Conservation (phyloP, 2,329 filamentous ascomycete species). For the Dactylonectria estremocensis region DNA sequence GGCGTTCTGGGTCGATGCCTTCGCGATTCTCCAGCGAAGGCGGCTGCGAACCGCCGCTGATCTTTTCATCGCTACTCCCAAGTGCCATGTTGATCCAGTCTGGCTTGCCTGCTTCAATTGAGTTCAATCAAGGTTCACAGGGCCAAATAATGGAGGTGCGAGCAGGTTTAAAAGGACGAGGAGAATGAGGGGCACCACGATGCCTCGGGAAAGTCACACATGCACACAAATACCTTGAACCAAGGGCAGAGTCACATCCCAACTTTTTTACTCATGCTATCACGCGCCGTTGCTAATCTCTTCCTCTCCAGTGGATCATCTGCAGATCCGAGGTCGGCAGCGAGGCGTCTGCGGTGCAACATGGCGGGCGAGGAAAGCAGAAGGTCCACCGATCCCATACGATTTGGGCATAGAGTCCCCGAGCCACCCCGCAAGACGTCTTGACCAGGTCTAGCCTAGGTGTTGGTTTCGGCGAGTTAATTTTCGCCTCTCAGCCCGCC, state of each 20-base stretch:
- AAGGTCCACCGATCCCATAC: conserved; percentile 25
- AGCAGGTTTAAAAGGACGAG: neutral
- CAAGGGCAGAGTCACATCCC: conserved; percentile 17
- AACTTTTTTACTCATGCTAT: neutral
- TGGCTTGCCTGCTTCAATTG: conserved; percentile 16
- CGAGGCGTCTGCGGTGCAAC: conserved; percentile 14
- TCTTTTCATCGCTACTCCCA: conserved; percentile 35
- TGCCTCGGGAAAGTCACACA: conserved; percentile 16
- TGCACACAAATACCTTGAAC: conserved; percentile 8
- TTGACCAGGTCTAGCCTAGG: conserved; percentile 16
- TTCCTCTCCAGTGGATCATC: conserved; percentile 23
- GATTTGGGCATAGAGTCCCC: conserved; percentile 17
- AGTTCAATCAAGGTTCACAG: conserved; percentile 5
- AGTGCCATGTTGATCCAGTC: conserved; percentile 34
- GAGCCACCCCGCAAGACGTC: conserved; percentile 26
- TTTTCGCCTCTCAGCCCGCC: conserved; percentile 1
- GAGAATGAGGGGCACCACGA: conserved; percentile 7
- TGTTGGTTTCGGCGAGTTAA: conserved; percentile 18
- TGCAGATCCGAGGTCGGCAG: conserved; percentile 30
- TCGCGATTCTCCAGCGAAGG: conserved; percentile 30
- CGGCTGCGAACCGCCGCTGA: conserved; percentile 38
- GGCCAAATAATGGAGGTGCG: neutral
- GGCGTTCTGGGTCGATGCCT: conserved; percentile 41
- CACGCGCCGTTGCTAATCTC: conserved; percentile 24
- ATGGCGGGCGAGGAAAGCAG: conserved; percentile 9